phyloP scores from a whole-genome alignment of 202 grass and related monocot species.

The Saccharum hybrid region DNA sequence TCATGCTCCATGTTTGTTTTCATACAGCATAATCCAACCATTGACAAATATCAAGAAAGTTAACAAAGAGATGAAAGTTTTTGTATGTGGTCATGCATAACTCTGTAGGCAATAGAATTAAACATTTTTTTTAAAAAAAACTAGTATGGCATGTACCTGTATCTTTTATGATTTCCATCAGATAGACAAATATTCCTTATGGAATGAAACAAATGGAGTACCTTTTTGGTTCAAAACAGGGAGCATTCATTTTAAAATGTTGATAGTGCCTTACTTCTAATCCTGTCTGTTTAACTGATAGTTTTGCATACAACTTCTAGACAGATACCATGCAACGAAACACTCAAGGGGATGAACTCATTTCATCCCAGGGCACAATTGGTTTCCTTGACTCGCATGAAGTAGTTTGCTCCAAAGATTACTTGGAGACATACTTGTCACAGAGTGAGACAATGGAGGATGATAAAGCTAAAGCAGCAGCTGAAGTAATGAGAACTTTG shows the following conservation, averaged over 20 bases:
- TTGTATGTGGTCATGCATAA: not conserved
- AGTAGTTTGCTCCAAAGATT: slow-evolving; percentile 22
- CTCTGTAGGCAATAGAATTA: not conserved
- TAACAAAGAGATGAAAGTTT: not conserved
- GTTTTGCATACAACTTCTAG: slow-evolving; percentile 41
- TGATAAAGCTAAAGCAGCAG: slow-evolving; percentile 54
- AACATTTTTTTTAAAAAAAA: not conserved
- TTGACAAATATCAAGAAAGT: not conserved
- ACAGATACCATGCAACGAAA: slow-evolving; percentile 18
- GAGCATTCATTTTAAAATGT: not conserved
- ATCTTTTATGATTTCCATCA: not conserved
- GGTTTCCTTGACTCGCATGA: slow-evolving; percentile 29
- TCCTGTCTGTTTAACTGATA: slow-evolving; percentile 34
- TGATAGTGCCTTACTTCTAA: slow-evolving; percentile 23
- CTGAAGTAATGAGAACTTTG: slow-evolving; percentile 49
- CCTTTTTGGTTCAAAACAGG: not conserved
- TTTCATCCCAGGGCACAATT: slow-evolving; percentile 22
- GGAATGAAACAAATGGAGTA: not conserved
- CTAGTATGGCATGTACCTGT: not conserved
- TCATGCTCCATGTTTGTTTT: not conserved
- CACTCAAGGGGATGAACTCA: slow-evolving; percentile 18
- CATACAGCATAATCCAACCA: not conserved
- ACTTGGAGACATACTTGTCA: slow-evolving; percentile 29
- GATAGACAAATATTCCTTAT: slow-evolving; percentile 3
- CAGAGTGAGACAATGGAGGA: slow-evolving; percentile 37